Evolutionary conservation across 306 rosid species (phyloP).

Genomic region (Abrus precatorius): DNA sequence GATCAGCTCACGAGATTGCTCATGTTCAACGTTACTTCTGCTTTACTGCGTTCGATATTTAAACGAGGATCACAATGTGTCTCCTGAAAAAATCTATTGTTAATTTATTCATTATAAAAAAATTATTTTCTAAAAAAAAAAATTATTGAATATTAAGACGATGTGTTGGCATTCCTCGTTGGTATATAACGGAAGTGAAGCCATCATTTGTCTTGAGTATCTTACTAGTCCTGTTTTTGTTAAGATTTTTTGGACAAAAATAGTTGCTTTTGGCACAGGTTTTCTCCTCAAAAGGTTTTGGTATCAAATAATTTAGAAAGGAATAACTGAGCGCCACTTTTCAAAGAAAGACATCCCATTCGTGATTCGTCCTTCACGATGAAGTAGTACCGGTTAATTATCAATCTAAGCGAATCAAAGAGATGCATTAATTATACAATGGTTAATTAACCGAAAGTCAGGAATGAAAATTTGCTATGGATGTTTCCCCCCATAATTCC

Average conservation of each 20-base stretch:
- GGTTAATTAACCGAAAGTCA: not conserved
- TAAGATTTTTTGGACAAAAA: not conserved
- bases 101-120: not conserved
- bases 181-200: not conserved
- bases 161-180: not conserved
- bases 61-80: no score
- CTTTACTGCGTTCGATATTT: no score
- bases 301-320: slow-evolving; percentile 44
- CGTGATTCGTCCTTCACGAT: slow-evolving; percentile 46
- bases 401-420: not conserved
- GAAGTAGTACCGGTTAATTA: slow-evolving; percentile 25
- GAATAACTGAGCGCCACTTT: slow-evolving; percentile 49
- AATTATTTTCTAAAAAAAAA: no score
- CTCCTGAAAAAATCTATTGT: not conserved
- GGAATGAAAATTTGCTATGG: slow-evolving; percentile 47
- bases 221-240: not conserved
- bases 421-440: not conserved
- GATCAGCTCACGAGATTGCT: no score
- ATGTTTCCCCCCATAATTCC: slow-evolving; percentile 35
- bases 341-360: slow-evolving; percentile 61
- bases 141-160: no score
- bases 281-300: slow-evolving; percentile 28
- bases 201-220: not conserved
- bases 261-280: slow-evolving; percentile 25
- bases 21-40: no score